Conservation (phyloP, 805 yeast genomes). For the Hanseniaspora vineae region DNA sequence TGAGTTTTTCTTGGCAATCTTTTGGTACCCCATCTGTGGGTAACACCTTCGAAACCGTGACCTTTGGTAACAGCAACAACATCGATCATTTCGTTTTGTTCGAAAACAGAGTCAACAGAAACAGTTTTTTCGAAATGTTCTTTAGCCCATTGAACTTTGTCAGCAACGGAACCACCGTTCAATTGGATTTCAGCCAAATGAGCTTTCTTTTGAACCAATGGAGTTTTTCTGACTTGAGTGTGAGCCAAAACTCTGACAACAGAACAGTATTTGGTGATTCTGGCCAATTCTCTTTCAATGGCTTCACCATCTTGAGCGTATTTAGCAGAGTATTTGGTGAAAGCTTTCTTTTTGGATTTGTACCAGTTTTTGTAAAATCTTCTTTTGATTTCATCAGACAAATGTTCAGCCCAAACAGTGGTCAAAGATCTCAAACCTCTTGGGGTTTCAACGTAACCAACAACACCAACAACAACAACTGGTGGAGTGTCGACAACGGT, state of each 20-base stretch:
- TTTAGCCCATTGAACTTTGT: constrained; percentile 97
- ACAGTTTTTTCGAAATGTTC: constrained; percentile 99
- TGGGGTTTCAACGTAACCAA: constrained; percentile 99
- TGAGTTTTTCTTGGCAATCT: constrained; percentile 99
- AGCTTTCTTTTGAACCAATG: constrained; percentile 98
- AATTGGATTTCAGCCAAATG: constrained; percentile 99
- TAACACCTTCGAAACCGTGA: constrained; percentile 99
- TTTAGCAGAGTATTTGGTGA: constrained; percentile 99
- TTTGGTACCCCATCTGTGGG: constrained; percentile 99
- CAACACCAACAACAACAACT: constrained; percentile 98
- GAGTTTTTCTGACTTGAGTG: constrained; percentile 99
- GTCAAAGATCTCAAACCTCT: constrained; percentile 99
- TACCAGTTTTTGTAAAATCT: constrained; percentile 99
- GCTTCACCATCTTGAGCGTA: constrained; percentile 84
- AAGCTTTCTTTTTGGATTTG: constrained; percentile 99
- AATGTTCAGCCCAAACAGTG: constrained; percentile 99
- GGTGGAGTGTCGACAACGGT: constrained; percentile 99
- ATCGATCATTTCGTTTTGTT: constrained; percentile 97
- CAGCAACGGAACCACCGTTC: constrained; percentile 98
- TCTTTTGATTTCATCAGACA: constrained; percentile 98
- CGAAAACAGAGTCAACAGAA: constrained; percentile 88
- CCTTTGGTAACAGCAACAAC: constrained; percentile 99
- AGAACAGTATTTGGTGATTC: constrained; percentile 95
- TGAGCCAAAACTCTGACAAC: constrained; percentile 98
- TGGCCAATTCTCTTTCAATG: constrained; percentile 92